A percentile compares a stretch with the other conserved stretches of the same genome.
Evolutionary conservation across 495 filamentous ascomycete genomes (phyloP).

Genomic region (Tuber aestivum): DNA sequence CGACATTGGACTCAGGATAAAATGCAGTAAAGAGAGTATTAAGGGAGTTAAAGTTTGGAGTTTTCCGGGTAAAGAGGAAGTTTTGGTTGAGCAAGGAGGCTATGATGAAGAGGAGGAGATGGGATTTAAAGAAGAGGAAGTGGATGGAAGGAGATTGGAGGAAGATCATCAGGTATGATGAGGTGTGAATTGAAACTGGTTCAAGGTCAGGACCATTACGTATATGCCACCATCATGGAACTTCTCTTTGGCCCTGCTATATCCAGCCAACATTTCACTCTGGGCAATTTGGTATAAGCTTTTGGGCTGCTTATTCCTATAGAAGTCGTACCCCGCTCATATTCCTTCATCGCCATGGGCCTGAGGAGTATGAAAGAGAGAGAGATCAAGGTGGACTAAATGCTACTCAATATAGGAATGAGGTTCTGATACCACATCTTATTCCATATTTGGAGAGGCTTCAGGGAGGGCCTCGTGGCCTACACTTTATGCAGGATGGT

Average conservation of each 20-base stretch:
- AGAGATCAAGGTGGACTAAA: constrained; percentile 8
- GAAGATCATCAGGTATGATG: constrained; percentile 8
- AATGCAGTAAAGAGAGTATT: background rate
- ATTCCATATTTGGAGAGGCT: constrained; percentile 7
- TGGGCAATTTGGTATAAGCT: background rate
- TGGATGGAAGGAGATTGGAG: background rate
- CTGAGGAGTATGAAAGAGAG: background rate
- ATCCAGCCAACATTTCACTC: constrained; percentile 12
- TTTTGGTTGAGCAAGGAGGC: background rate
- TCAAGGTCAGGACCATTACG: background rate
- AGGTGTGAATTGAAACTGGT: background rate
- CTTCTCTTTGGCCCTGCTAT: background rate
- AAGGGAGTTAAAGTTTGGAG: background rate
- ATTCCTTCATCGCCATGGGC: background rate
- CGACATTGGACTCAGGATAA: background rate
- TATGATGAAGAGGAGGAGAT: background rate
- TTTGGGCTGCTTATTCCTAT: constrained; percentile 1
- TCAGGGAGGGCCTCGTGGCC: background rate
- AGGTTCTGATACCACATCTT: constrained; percentile 8
- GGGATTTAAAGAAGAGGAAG: background rate
- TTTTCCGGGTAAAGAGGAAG: background rate
- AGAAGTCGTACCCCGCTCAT: background rate
- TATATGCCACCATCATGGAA: background rate
- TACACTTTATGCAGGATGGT: constrained; percentile 14
- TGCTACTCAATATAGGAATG: constrained; percentile 6